These are phyloP conservation scores for Plantago elongata DNA, from an alignment of 257 asterid species.

Conservation along the genomic window DNA sequence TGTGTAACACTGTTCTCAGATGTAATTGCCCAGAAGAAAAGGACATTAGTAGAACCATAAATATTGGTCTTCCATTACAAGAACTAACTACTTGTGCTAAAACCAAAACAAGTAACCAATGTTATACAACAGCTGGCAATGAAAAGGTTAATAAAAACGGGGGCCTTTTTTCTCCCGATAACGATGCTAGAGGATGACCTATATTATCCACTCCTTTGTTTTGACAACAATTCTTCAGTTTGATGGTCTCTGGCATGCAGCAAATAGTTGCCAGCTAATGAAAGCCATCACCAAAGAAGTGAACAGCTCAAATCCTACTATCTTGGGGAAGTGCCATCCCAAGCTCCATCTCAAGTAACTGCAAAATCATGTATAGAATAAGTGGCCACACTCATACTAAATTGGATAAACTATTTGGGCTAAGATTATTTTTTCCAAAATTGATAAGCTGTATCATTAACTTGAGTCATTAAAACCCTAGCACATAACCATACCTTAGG, in stretches of 20 bases:
- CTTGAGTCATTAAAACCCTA: background rate
- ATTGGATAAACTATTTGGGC: background rate
- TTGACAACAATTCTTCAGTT: slow-evolving; percentile 24
- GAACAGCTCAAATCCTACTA: slow-evolving; percentile 83
- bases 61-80: background rate
- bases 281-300: slow-evolving; percentile 85
- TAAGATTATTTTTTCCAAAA: background rate
- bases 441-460: background rate
- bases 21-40: too few species aligned
- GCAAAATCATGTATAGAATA: slow-evolving; percentile 16
- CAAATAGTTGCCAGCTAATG: slow-evolving; percentile 87
- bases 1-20: too few species aligned
- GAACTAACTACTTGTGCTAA: background rate
- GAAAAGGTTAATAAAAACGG: background rate
- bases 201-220: background rate
- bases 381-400: too few species aligned
- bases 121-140: slow-evolving; percentile 6
- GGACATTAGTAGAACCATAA: too few species aligned
- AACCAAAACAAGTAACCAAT: background rate
- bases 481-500: slow-evolving; percentile 40
- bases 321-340: slow-evolving; percentile 86
- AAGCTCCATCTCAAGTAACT: slow-evolving; percentile 77
- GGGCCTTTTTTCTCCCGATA: background rate
- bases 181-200: background rate
- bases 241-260: slow-evolving; percentile 86